These are phyloP conservation scores for Pythium apleroticum DNA, from an alignment of 352 stramenopile species.

Conservation along the genomic window DNA sequence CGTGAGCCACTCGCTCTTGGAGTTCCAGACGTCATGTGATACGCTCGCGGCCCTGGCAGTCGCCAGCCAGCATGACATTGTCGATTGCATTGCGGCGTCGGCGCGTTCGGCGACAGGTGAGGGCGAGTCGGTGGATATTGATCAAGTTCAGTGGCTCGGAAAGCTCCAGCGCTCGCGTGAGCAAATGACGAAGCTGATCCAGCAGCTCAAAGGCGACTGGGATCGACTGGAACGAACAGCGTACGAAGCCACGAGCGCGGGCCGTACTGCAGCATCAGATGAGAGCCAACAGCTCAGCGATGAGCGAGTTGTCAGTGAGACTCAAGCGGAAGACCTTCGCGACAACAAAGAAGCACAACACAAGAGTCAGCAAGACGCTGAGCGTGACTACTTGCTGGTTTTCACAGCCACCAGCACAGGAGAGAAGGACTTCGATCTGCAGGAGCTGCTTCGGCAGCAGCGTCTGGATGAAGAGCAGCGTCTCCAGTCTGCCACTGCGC, in stretches of 20 bases:
- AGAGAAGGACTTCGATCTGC: slow-evolving; percentile 62
- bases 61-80: slow-evolving; percentile 43
- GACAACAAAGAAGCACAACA: not conserved
- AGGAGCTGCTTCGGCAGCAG: slow-evolving; percentile 40
- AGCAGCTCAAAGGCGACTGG: slow-evolving; percentile 27
- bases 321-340: not conserved
- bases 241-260: not conserved
- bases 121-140: not conserved
- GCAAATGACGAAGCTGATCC: slow-evolving; percentile 28
- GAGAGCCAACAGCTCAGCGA: not conserved
- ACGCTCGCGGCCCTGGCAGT: slow-evolving; percentile 50
- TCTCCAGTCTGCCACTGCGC: not conserved
- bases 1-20: slow-evolving; percentile 1
- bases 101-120: not conserved
- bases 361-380: slow-evolving; percentile 7
- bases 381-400: slow-evolving; percentile 40
- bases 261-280: not conserved
- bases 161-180: slow-evolving; percentile 5
- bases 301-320: not conserved
- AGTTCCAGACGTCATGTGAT: slow-evolving; percentile 45
- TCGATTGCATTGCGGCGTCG: slow-evolving; percentile 5
- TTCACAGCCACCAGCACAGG: slow-evolving; percentile 78
- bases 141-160: slow-evolving; percentile 17
- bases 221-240: slow-evolving; percentile 13
- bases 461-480: slow-evolving; percentile 21